A percentile compares a stretch with the other conserved stretches of the same genome.
Evolutionary conservation across 1,284 basidiomycete genomes (phyloP).

Genomic region (Irpex rosettiformis): DNA sequence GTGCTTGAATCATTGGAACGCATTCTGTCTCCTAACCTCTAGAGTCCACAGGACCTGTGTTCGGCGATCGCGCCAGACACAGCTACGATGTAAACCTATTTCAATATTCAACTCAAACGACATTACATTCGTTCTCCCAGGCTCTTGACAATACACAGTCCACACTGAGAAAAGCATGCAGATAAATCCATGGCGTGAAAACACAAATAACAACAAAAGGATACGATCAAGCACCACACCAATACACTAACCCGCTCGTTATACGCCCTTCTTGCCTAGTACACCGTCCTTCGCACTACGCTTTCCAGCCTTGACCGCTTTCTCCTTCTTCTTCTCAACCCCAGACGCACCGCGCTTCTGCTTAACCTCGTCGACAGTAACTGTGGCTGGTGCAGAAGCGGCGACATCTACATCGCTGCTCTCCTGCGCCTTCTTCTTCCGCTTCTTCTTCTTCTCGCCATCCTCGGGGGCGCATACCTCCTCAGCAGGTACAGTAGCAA

Average conservation of each 20-base stretch:
- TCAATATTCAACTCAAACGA: no score
- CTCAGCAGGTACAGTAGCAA: background rate
- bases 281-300: conserved; percentile 50
- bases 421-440: conserved; percentile 15
- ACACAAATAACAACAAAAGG: background rate
- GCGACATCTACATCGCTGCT: background rate
- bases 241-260: background rate
- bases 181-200: background rate
- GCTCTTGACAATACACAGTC: background rate
- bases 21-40: no score
- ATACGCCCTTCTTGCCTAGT: conserved; percentile 36
- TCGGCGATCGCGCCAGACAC: no score
- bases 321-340: conserved; percentile 61
- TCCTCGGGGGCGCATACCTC: conserved; percentile 4
- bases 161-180: background rate
- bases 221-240: background rate
- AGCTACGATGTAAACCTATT: no score
- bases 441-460: conserved; percentile 23
- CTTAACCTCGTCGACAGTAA: conserved; percentile 34
- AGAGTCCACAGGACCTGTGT: no score
- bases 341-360: conserved; percentile 42
- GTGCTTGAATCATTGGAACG: no score
- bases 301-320: conserved; percentile 37
- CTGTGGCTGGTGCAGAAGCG: conserved; percentile 1
- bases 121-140: no score